phyloP scores from a whole-genome alignment of 2,329 filamentous ascomycete genomes.

The Leptographium lundbergii region DNA sequence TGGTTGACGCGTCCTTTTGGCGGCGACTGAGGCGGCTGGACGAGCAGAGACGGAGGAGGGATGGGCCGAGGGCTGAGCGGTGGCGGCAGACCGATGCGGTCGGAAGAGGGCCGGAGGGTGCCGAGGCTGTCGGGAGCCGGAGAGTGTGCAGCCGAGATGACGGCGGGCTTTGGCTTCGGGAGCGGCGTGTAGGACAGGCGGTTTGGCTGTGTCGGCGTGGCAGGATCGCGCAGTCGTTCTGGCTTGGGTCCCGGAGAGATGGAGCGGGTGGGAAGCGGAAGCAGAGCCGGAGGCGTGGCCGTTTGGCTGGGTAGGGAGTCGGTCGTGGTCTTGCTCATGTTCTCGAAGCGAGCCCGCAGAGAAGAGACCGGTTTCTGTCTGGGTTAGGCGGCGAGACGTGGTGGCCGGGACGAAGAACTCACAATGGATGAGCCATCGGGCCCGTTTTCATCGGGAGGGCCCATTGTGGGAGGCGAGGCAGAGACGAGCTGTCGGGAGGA shows the following conservation, averaged over 20 bases:
- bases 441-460: constrained; percentile 38
- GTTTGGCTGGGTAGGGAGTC: constrained; percentile 7
- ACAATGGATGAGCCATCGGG: constrained; percentile 69
- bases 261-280: constrained; percentile 19
- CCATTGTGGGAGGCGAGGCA: constrained; percentile 21
- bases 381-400: background rate
- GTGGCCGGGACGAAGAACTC: constrained; percentile 18
- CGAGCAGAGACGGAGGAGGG: constrained; percentile 50
- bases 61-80: constrained; percentile 31
- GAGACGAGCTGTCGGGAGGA: background rate
- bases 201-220: constrained; percentile 18
- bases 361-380: constrained; percentile 68
- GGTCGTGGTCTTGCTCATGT: constrained; percentile 44
- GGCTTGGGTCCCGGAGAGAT: constrained; percentile 28
- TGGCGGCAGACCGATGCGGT: constrained; percentile 30
- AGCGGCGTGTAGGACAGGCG: constrained; percentile 21
- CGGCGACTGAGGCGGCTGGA: constrained; percentile 60
- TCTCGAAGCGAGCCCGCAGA: constrained; percentile 69
- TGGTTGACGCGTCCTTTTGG: constrained; percentile 33
- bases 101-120: constrained; percentile 23
- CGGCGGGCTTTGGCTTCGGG: constrained; percentile 26
- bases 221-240: constrained; percentile 24
- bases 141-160: background rate
- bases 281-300: background rate
- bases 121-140: background rate